Base-by-base conservation (phyloP, 805 yeast genomes). In the Candida ponderosae region DNA sequence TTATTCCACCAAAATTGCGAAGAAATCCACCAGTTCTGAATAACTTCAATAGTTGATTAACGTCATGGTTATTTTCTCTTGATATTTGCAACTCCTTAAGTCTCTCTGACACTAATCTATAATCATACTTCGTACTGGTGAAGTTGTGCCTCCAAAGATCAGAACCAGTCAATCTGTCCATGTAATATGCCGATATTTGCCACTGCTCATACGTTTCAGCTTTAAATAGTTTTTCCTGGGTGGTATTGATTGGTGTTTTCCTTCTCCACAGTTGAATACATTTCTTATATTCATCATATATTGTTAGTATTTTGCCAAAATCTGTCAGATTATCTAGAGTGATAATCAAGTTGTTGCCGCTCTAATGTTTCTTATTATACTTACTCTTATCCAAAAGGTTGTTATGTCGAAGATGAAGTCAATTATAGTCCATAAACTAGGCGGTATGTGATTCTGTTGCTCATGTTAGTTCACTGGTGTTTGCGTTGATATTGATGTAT, bases 1-100 rank as follows among this genome's bases (percentile, higher is more conserved):
- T 74, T 5, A 93, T 86, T 1, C 95, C 94, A 6, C 95, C 97
- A 63, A 90, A 84, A 54, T 93, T 93, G 30, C 98, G 63, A 27
- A 93, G 63, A 51, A 88, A 71, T 0, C 96, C 95, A 0, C 95
- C 66, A 0, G 68, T 81, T 30, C 96, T 63, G 33, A 90, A 69
- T 29, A 81, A 62, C 17, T 82, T 77, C 61, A 82, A 70, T 16
- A 88, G 63, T 26, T 66, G 60, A 17, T 66, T 68, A 2, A 77
- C 63, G 54, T 88, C 86, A 13, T 69, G 69, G 31, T 43, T 38
- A 7, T 66, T 64, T 20, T 67, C 62, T 34, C 93, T 57, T 1
- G 95, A 88, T 17, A 70, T 70, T 33, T 71, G 63, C 33, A 93
- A 57, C 19, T 70, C 67, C 36, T 77, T 72, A 43, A 81, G 66